phyloP scores from a whole-genome alignment of 176 grass and related monocot genomes.

The Carex cristatella region DNA sequence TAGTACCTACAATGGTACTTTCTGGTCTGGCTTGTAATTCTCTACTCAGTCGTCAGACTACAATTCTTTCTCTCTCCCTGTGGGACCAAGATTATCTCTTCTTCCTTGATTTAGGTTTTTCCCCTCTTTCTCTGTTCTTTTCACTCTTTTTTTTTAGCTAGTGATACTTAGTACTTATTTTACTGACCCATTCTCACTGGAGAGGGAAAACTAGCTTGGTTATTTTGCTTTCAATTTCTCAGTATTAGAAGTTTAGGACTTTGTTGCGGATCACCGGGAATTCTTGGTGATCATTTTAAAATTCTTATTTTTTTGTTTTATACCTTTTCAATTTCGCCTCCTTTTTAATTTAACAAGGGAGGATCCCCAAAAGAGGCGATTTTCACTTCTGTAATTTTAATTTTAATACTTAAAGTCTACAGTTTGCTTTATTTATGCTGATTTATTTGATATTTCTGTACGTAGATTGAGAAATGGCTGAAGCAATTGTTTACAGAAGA shows the following conservation, averaged over 20 bases:
- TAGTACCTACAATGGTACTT: too few species aligned
- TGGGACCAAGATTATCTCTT: neutral
- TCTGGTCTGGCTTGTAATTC: too few species aligned
- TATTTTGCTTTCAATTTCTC: neutral
- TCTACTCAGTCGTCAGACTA: too few species aligned
- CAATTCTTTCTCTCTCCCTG: neutral
- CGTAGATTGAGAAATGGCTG: constrained; percentile 3
- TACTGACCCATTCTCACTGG: neutral
- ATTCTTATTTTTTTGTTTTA: neutral
- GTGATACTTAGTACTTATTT: neutral
- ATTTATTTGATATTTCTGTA: neutral
- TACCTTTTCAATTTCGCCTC: neutral
- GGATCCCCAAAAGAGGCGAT: neutral
- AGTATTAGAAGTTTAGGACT: neutral
- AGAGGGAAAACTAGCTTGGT: neutral
- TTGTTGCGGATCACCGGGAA: neutral
- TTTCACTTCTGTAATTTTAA: neutral
- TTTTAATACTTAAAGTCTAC: neutral
- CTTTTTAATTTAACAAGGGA: neutral
- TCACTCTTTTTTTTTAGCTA: neutral
- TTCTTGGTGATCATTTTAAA: neutral
- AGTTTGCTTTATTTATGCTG: neutral
- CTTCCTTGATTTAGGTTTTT: constrained; percentile 1
- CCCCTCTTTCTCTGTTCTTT: neutral
- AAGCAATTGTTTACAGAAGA: neutral